phyloP scores from a whole-genome alignment of 2,329 filamentous ascomycete genomes.

The Xylariomycetidae sp. region DNA sequence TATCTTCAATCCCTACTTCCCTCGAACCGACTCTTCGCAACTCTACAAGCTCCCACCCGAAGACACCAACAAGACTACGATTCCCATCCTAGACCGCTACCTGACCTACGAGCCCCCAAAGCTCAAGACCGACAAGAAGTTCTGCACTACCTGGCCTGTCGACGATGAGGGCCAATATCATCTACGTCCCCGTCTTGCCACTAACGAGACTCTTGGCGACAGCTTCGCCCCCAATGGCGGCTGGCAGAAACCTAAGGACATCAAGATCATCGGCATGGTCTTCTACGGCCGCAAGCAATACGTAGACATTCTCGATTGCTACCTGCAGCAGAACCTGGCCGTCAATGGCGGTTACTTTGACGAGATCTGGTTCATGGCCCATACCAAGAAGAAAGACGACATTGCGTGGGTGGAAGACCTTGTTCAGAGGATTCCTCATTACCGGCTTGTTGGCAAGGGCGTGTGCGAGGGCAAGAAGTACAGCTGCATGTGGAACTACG shows the following conservation, averaged over 20 bases:
- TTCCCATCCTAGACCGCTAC: not conserved
- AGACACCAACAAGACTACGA: slow-evolving; percentile 2
- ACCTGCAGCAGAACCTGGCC: slow-evolving; percentile 38
- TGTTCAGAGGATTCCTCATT: slow-evolving; percentile 29
- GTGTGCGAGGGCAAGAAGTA: slow-evolving; percentile 28
- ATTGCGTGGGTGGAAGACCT: slow-evolving; percentile 35
- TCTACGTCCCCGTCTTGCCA: too few relatives aligned
- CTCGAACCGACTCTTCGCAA: too few relatives aligned
- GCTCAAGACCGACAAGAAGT: slow-evolving; percentile 8
- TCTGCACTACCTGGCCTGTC: slow-evolving; percentile 27
- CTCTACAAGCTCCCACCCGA: slow-evolving; percentile 1
- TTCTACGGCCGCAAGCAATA: slow-evolving; percentile 41
- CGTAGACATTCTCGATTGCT: slow-evolving; percentile 43
- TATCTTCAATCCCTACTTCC: slow-evolving; percentile 22
- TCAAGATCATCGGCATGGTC: slow-evolving; percentile 40
- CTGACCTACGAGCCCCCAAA: slow-evolving; percentile 6
- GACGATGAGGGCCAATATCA: slow-evolving; percentile 15
- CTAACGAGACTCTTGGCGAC: slow-evolving; percentile 12
- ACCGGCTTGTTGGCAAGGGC: slow-evolving; percentile 30
- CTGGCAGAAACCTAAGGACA: slow-evolving; percentile 23
- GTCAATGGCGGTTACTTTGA: slow-evolving; percentile 41
- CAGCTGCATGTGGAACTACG: slow-evolving; percentile 30
- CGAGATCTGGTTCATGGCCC: slow-evolving; percentile 39
- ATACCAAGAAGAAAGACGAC: slow-evolving; percentile 35
- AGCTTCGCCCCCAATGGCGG: slow-evolving; percentile 23